These are phyloP conservation scores for Psilocybe sp. DNA, from an alignment of 768 basidiomycete species.

Conservation along the genomic window DNA sequence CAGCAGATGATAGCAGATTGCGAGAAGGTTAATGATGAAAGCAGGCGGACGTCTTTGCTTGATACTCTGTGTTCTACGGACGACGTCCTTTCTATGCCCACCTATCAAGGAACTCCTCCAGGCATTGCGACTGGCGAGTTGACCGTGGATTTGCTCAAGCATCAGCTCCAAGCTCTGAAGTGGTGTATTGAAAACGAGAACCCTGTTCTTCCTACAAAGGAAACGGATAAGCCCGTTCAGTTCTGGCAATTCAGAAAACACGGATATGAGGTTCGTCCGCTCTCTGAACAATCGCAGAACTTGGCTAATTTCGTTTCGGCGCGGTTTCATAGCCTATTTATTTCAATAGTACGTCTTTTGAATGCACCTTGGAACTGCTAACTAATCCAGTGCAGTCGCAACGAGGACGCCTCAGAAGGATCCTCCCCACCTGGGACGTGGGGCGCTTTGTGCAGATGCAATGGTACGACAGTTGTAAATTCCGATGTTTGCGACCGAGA, in stretches of 20 bases:
- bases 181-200: slow-evolving; percentile 87
- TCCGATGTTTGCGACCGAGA: not conserved
- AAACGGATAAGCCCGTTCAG: slow-evolving; percentile 74
- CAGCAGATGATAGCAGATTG: slow-evolving; percentile 59
- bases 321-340: slow-evolving; percentile 59
- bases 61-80: slow-evolving; percentile 66
- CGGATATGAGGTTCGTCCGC: slow-evolving; percentile 45
- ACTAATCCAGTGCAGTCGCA: slow-evolving; percentile 47
- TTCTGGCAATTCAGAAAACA: slow-evolving; percentile 79
- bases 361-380: not conserved
- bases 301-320: not conserved
- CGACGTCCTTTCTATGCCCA: slow-evolving; percentile 71
- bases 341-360: slow-evolving; percentile 54
- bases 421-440: slow-evolving; percentile 67
- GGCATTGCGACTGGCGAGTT: slow-evolving; percentile 64
- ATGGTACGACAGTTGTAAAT: slow-evolving; percentile 51
- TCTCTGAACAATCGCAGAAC: not conserved
- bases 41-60: slow-evolving; percentile 64
- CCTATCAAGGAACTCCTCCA: slow-evolving; percentile 72
- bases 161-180: slow-evolving; percentile 85
- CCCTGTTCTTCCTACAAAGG: slow-evolving; percentile 66
- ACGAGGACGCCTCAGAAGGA: slow-evolving; percentile 75
- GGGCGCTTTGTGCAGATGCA: slow-evolving; percentile 87
- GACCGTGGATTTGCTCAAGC: slow-evolving; percentile 71
- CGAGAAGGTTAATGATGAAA: slow-evolving; percentile 78